Base-by-base conservation (phyloP, 140 eudicot species). In the Anethum foeniculum region DNA sequence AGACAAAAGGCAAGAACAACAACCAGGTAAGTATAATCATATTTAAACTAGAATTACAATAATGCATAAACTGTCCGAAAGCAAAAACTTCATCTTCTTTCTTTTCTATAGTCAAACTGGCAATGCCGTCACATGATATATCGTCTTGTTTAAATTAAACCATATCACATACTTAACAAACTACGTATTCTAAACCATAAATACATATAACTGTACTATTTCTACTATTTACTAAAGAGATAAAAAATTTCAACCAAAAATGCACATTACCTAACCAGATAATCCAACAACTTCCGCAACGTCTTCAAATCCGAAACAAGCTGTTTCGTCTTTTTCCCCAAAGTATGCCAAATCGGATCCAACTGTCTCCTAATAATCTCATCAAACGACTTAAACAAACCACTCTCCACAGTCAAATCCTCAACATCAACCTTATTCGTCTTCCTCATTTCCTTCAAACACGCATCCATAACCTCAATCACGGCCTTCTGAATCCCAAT, bases 401-500 rank as follows among this genome's bases (percentile, higher is more conserved):
- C 93, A 75, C 91, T 95, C 83, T 92, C 99, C 21, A 95, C 97
- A 6, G 97, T 95, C 84, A 95, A 85, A 84, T 95, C 99, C 80
- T 92, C 99, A 78, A 92, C 93, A 54, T 95, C 99, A 80, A 95
- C 99, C 91, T 92, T 95, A 79, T 92, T 92, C 41, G 97, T 95
- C 88, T 91, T 95, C 91, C 96, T 85, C 97, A 95, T 92, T 89
- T 95, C 99, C 89, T 92, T 95, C 86, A 95, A 86, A 83, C 99
- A 95, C 48, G 97, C 97, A 86, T 92, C 97, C 97, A 95, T 89
- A 3, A 92, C 97, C 87, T 95, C 99, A 51, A 95, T 88, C 75
- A 95, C 94, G 6, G 97, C 97, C 84, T 88, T 95, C 91, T 95
- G 99, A 79, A 95, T 95, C 84, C 90, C 93, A 71, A 85, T 52